These are phyloP conservation scores for Periconia sp. DNA, from an alignment of 2,329 filamentous ascomycete species.

Conservation along the genomic window DNA sequence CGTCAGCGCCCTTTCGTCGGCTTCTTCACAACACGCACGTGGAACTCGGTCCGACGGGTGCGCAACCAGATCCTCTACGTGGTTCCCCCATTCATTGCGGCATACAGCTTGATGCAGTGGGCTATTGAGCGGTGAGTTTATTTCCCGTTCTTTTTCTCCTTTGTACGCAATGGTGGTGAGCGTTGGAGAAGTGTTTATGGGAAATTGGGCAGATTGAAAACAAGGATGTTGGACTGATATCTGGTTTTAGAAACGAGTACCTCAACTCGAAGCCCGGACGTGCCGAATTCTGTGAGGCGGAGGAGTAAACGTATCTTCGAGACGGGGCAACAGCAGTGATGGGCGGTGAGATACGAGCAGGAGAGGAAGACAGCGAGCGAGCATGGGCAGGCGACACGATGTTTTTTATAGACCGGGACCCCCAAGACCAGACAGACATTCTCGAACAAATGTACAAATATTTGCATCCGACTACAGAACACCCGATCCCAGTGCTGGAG, in stretches of 20 bases:
- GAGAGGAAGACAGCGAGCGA: not conserved
- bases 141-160: not conserved
- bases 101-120: slow-evolving; percentile 87
- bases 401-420: too few species aligned
- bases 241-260: slow-evolving; percentile 68
- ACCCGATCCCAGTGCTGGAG: too few species aligned
- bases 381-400: too few species aligned
- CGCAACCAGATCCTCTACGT: slow-evolving; percentile 87
- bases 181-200: too few species aligned
- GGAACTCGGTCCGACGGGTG: slow-evolving; percentile 92
- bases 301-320: slow-evolving; percentile 14
- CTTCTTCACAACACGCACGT: slow-evolving; percentile 76
- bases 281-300: slow-evolving; percentile 52
- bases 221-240: slow-evolving; percentile 7
- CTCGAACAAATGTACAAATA: too few species aligned
- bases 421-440: too few species aligned
- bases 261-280: slow-evolving; percentile 78
- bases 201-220: too few species aligned
- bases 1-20: slow-evolving; percentile 86
- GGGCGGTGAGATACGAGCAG: not conserved
- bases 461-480: too few species aligned
- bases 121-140: slow-evolving; percentile 78
- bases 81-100: slow-evolving; percentile 73
- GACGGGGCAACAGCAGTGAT: not conserved
- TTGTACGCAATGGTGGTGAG: too few species aligned